A percentile compares a stretch with the other conserved stretches of the same genome.
Conservation (phyloP, 371 early-diverging fungal species). For the Mortierella sp. region DNA sequence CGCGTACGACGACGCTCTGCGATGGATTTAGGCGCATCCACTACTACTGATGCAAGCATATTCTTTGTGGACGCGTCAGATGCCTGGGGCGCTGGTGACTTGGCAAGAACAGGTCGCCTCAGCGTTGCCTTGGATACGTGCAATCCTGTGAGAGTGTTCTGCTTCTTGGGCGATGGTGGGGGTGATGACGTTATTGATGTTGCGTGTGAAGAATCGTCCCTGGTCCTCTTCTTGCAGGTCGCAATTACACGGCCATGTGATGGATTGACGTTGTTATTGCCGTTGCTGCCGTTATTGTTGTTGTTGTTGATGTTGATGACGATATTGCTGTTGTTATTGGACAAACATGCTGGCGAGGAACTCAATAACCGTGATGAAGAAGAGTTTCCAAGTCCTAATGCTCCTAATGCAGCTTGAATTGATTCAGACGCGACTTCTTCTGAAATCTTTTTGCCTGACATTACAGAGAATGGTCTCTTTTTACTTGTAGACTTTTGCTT, state of each 20-base stretch:
- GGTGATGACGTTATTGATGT: conserved; percentile 4
- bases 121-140: conserved; percentile 17
- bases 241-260: conserved; percentile 11
- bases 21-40: background rate
- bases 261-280: background rate
- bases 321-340: background rate
- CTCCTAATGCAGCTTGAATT: conserved; percentile 15
- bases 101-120: conserved; percentile 14
- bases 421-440: conserved; percentile 14
- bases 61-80: background rate
- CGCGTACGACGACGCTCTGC: conserved; percentile 18
- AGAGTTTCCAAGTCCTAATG: conserved; percentile 6
- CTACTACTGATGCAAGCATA: background rate
- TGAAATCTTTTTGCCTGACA: conserved; percentile 10
- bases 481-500: conserved; percentile 21
- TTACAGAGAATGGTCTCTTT: conserved; percentile 28
- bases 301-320: no score
- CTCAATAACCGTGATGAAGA: background rate
- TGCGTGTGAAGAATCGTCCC: background rate
- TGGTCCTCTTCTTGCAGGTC: conserved; percentile 14
- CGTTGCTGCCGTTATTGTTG: background rate
- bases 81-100: conserved; percentile 6
- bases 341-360: background rate
- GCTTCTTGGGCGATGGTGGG: conserved; percentile 16
- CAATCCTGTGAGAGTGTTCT: conserved; percentile 15